These are phyloP conservation scores for Geosiphon pyriformis DNA, from an alignment of 192 early-diverging fungal genomes.

Conservation along the genomic window DNA sequence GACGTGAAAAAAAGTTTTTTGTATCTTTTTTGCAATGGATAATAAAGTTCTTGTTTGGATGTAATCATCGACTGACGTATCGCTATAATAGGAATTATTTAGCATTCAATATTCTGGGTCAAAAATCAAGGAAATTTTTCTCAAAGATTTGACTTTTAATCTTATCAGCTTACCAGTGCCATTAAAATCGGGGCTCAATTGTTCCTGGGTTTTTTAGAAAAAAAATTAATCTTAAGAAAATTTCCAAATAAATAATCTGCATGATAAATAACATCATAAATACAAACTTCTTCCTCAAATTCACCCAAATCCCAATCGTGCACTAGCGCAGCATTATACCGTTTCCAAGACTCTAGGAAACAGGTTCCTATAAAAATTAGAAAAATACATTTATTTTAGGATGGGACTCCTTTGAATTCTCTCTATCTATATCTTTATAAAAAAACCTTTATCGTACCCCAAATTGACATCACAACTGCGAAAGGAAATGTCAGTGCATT, in stretches of 20 bases:
- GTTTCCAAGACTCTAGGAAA: conserved; percentile 62
- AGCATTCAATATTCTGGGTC: no score
- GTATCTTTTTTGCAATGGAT: conserved; percentile 35
- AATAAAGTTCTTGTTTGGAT: conserved; percentile 38
- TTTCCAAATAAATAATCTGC: background rate
- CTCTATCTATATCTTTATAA: no score
- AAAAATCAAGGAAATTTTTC: no score
- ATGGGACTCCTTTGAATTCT: no score
- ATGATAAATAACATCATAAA: background rate
- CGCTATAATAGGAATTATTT: background rate
- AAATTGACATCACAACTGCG: conserved; percentile 57
- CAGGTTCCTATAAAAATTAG: conserved; percentile 30
- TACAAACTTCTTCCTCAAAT: conserved; percentile 40
- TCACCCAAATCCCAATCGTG: conserved; percentile 53
- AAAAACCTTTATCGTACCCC: conserved; percentile 32
- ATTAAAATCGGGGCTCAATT: conserved; percentile 52
- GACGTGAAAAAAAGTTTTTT: conserved; percentile 32
- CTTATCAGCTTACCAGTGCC: conserved; percentile 42
- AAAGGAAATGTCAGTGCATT: conserved; percentile 52
- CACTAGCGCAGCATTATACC: conserved; percentile 40
- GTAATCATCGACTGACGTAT: conserved; percentile 45
- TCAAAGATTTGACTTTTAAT: no score
- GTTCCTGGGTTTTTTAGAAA: conserved; percentile 31
- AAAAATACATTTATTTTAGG: no score
- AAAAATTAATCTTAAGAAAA: background rate